phyloP scores from a whole-genome alignment of 805 yeast species.

The Komagataella pastoris region DNA sequence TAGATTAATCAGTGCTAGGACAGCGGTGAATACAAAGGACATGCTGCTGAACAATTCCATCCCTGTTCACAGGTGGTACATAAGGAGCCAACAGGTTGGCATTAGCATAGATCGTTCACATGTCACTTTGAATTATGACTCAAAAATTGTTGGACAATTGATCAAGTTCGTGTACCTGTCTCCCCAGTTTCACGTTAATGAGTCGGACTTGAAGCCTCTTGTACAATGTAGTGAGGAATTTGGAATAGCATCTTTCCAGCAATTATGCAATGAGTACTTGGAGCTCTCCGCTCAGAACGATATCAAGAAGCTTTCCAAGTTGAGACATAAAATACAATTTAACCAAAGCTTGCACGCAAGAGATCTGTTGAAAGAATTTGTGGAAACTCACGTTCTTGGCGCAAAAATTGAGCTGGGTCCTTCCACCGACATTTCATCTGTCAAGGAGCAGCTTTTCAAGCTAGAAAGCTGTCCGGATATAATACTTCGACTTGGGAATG shows the following conservation, averaged over 20 bases:
- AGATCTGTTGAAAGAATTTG: slow-evolving; percentile 18
- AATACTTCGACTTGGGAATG: slow-evolving; percentile 20
- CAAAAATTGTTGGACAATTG: not conserved
- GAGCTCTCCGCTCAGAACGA: not conserved
- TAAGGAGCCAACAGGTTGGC: not conserved
- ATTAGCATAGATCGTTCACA: not conserved
- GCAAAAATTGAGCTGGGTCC: not conserved
- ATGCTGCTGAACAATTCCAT: slow-evolving; percentile 10
- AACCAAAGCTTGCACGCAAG: slow-evolving; percentile 22
- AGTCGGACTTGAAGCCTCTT: not conserved
- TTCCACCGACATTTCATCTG: slow-evolving; percentile 5
- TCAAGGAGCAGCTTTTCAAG: slow-evolving; percentile 12
- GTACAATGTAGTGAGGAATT: not conserved
- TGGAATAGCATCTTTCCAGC: not conserved
- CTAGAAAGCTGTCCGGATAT: slow-evolving; percentile 30
- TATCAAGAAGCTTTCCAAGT: slow-evolving; percentile 11
- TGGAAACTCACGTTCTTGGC: slow-evolving; percentile 4
- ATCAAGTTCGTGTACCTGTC: not conserved
- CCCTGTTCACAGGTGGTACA: slow-evolving; percentile 20
- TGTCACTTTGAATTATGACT: not conserved
- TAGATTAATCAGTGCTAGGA: slow-evolving; percentile 16
- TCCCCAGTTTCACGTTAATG: not conserved
- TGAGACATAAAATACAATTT: slow-evolving; percentile 19
- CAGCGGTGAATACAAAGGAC: slow-evolving; percentile 17
- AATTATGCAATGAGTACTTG: not conserved